A percentile compares a stretch with the other conserved stretches of the same genome.
phyloP scores from a whole-genome alignment of 129 eudicot genomes.

The Tanacetum coccineum region DNA sequence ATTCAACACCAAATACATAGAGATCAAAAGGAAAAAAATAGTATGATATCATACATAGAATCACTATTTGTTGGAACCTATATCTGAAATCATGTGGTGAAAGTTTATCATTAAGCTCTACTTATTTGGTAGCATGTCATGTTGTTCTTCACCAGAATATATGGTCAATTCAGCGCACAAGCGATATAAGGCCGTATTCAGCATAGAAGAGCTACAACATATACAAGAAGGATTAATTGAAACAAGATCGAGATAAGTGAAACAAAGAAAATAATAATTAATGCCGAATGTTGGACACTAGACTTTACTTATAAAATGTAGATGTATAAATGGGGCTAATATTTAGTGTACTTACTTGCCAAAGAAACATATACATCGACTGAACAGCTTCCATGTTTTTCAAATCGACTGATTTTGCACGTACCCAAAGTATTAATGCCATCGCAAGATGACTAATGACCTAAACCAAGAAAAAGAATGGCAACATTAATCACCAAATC shows the following conservation, averaged over 20 bases:
- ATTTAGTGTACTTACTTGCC: constrained; percentile 6
- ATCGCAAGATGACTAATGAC: too few relatives aligned
- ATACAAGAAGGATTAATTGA: constrained; percentile 1
- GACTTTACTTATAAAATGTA: too few relatives aligned
- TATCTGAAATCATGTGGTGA: too few relatives aligned
- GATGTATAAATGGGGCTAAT: background rate
- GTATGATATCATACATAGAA: background rate
- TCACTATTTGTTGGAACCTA: background rate
- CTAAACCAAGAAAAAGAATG: background rate
- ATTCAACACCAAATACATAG: background rate
- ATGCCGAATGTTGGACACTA: too few relatives aligned
- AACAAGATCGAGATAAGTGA: background rate
- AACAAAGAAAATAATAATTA: too few relatives aligned
- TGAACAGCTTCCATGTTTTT: constrained; percentile 21
- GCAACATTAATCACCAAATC: background rate
- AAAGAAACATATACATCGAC: constrained; percentile 31
- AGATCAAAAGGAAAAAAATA: background rate
- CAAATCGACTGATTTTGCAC: constrained; percentile 29
- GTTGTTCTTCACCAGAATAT: background rate
- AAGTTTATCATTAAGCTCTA: too few relatives aligned
- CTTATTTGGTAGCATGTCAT: background rate
- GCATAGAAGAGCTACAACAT: constrained; percentile 27
- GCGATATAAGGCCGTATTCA: too few relatives aligned
- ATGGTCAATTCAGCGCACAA: background rate
- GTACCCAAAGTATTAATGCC: too few relatives aligned